phyloP scores from a whole-genome alignment of 495 filamentous ascomycete species.

The Penicillium samsonianum region DNA sequence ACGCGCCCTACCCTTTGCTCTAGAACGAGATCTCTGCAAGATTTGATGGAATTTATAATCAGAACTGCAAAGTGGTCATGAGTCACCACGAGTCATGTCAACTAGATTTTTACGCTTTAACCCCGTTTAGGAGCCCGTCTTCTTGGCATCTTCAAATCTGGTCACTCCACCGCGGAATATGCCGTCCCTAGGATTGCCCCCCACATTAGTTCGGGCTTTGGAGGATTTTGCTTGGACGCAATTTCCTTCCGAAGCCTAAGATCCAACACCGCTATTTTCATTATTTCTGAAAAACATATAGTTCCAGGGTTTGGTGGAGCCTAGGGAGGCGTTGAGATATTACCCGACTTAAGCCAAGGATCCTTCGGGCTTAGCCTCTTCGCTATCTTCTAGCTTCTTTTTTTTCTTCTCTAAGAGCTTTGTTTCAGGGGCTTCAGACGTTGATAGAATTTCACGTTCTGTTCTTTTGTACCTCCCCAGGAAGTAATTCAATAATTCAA shows the following conservation, averaged over 20 bases:
- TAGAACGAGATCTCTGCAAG: neutral
- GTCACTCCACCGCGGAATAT: conserved; percentile 15
- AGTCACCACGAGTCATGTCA: conserved; percentile 8
- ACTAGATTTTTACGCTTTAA: conserved; percentile 1
- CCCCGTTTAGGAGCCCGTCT: conserved; percentile 5
- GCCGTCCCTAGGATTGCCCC: conserved; percentile 1
- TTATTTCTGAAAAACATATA: neutral
- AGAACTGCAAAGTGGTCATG: neutral
- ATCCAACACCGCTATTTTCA: conserved; percentile 1
- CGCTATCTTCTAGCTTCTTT: conserved; percentile 3
- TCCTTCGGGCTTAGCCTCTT: conserved; percentile 8
- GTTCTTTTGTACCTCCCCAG: neutral
- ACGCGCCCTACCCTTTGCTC: neutral
- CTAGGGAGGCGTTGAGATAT: neutral
- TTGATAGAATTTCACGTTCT: neutral
- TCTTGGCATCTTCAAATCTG: conserved; percentile 12
- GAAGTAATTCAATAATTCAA: neutral
- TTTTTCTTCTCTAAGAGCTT: neutral
- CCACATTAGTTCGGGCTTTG: conserved; percentile 4
- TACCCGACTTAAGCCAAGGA: conserved; percentile 9
- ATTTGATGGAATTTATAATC: neutral
- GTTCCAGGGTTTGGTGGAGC: neutral
- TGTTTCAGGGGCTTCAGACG: conserved; percentile 1
- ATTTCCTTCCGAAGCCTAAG: neutral
- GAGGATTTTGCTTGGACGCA: neutral